A percentile compares a stretch with the other conserved stretches of the same genome.
Evolutionary conservation across 2,329 filamentous ascomycete species (phyloP).

Genomic region (Trichoderma koningiopsis): DNA sequence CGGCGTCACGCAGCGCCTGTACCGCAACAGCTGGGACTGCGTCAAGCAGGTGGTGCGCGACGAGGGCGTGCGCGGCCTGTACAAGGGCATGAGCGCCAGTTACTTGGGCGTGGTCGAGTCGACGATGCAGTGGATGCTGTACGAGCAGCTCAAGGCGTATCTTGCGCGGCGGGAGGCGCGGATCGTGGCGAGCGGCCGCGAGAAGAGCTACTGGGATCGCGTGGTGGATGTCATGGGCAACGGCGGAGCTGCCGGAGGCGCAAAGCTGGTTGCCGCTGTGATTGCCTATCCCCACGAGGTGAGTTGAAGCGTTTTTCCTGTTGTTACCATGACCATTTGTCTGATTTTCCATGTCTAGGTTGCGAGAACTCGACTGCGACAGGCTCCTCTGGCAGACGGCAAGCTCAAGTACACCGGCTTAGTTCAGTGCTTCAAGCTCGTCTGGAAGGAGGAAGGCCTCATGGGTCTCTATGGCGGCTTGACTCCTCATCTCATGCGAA

Average conservation of each 20-base stretch:
- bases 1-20: constrained; percentile 62
- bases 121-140: constrained; percentile 90
- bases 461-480: constrained; percentile 85
- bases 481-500: constrained; percentile 86
- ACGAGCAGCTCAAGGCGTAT: constrained; percentile 86
- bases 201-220: constrained; percentile 71
- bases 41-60: constrained; percentile 76
- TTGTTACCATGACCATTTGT: not conserved
- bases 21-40: constrained; percentile 88
- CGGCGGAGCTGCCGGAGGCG: constrained; percentile 74
- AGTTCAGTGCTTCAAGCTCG: constrained; percentile 82
- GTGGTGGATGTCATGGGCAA: constrained; percentile 79
- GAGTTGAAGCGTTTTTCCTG: constrained; percentile 32
- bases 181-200: constrained; percentile 59
- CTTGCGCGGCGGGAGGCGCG: constrained; percentile 65
- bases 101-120: constrained; percentile 90
- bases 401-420: constrained; percentile 85
- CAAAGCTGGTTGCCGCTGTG: constrained; percentile 82
- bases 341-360: constrained; percentile 52
- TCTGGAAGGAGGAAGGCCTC: constrained; percentile 87
- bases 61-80: constrained; percentile 80
- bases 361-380: constrained; percentile 79
- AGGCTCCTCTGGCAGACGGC: constrained; percentile 74
- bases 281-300: constrained; percentile 93
- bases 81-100: constrained; percentile 87